Base-by-base conservation (phyloP, 2,329 filamentous ascomycete genomes). In the Neurospora crassa region DNA sequence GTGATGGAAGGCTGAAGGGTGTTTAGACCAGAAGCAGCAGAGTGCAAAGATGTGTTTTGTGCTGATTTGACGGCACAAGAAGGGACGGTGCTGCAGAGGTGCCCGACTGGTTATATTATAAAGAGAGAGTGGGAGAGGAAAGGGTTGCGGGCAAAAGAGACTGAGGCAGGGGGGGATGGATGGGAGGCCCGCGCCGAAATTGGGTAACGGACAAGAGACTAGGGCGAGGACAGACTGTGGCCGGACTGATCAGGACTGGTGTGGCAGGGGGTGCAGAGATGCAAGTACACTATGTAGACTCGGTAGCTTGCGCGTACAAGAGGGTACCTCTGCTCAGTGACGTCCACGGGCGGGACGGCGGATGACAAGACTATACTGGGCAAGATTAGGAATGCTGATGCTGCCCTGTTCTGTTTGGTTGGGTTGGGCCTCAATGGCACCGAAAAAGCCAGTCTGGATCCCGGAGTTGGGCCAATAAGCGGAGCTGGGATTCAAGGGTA, bases 51-150 rank as follows among this genome's bases (percentile, higher is more conserved):
- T 78, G 76, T 78, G 77, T 78, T 76, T 73, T 77, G 73, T 78
- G 78, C 76, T 78, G 77, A 78, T 79, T 78, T 78, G 78, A 79
- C 76, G 71, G 74, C 71, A 67, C 68, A 69, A 71, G 68, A 72
- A 70, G 71, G 69, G 70, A 72, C 73, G 70, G 71, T 45, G 75
- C 76, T 79, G 78, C 79, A 79, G 72, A 68, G 73, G 75, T 79
- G 78, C 78, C 78, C 77, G 75, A 80, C 73, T 73, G 74, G 70
- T 72, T 73, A 73, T 70, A 72, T 74, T 77, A 75, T 75, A 76
- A 74, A 72, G 74, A 70, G 72, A 72, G 69, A 70, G 53, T 37
- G 53, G 29, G 53, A 63, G 53, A 37, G 53, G 29, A 63, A 37
- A 34, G 24, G 53, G 24, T 63, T 59, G 53, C 24, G 53, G 47